Evolutionary conservation across 2,329 filamentous ascomycete genomes (phyloP).

Genomic region (Colletotrichum tropicicola): DNA sequence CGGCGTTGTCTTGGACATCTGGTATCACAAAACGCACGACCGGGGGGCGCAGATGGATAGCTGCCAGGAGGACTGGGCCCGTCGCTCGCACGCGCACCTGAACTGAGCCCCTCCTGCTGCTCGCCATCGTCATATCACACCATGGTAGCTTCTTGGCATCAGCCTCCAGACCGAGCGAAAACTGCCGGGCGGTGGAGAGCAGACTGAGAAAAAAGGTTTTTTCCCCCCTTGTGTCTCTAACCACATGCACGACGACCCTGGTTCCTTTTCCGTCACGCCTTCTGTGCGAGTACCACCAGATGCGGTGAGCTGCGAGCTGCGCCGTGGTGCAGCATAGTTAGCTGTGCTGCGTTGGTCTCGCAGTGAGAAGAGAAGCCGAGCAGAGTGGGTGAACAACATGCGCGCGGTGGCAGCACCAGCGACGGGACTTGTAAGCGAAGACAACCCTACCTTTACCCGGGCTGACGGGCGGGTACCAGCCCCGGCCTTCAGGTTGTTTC

Average conservation of each 20-base stretch:
- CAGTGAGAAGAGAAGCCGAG: neutral
- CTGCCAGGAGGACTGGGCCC: no score
- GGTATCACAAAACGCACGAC: no score
- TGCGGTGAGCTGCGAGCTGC: slow-evolving; percentile 12
- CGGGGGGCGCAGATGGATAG: no score
- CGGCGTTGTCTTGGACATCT: no score
- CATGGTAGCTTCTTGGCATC: slow-evolving; percentile 15
- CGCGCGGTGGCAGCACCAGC: neutral
- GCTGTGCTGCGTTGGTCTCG: neutral
- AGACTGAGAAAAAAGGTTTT: neutral
- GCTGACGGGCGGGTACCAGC: neutral
- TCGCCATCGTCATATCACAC: neutral
- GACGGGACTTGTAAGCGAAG: slow-evolving; percentile 3
- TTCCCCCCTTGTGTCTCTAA: neutral
- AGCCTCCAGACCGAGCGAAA: neutral
- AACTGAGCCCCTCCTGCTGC: neutral
- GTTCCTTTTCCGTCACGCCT: neutral
- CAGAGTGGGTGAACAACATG: neutral
- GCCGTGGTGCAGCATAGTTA: slow-evolving; percentile 5
- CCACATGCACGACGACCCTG: neutral
- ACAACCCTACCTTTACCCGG: neutral
- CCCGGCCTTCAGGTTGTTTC: neutral
- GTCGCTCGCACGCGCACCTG: no score
- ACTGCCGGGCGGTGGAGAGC: neutral
- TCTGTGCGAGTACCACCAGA: neutral